Evolutionary conservation across 2,329 filamentous ascomycete species (phyloP).

Genomic region (Cordyceps cicadae): DNA sequence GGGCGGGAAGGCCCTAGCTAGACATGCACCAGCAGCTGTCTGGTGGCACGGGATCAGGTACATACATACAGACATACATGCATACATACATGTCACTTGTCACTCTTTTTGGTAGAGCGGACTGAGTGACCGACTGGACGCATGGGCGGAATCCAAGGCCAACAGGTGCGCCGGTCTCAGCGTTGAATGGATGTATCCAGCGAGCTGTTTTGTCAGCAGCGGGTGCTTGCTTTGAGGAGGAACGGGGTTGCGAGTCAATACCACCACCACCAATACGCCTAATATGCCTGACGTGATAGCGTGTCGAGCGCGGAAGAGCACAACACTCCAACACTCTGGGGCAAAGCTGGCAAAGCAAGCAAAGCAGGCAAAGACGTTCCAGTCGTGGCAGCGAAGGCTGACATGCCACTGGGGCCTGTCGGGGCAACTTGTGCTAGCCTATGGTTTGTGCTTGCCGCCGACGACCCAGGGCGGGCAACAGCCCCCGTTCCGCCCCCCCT

Average conservation of each 20-base stretch:
- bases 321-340: background rate
- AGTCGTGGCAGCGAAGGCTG: slow-evolving; percentile 5
- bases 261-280: background rate
- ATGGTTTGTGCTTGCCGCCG: slow-evolving; percentile 6
- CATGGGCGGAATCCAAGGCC: background rate
- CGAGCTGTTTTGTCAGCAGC: background rate
- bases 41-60: slow-evolving; percentile 8
- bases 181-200: background rate
- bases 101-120: background rate
- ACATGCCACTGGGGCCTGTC: slow-evolving; percentile 3
- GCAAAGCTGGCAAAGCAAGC: no score
- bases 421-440: background rate
- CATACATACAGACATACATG: no score
- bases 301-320: background rate
- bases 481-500: background rate
- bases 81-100: no score
- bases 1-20: background rate
- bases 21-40: slow-evolving; percentile 6
- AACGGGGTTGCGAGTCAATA: background rate
- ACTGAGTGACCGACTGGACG: background rate
- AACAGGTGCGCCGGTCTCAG: background rate
- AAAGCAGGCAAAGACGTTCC: background rate
- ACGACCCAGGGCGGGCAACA: background rate
- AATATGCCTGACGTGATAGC: background rate
- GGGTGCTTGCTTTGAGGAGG: background rate